A percentile compares a stretch with the other conserved stretches of the same genome.
These are phyloP conservation scores for Umbelopsis sp. DNA, from an alignment of 192 early-diverging fungal genomes.

Conservation along the genomic window DNA sequence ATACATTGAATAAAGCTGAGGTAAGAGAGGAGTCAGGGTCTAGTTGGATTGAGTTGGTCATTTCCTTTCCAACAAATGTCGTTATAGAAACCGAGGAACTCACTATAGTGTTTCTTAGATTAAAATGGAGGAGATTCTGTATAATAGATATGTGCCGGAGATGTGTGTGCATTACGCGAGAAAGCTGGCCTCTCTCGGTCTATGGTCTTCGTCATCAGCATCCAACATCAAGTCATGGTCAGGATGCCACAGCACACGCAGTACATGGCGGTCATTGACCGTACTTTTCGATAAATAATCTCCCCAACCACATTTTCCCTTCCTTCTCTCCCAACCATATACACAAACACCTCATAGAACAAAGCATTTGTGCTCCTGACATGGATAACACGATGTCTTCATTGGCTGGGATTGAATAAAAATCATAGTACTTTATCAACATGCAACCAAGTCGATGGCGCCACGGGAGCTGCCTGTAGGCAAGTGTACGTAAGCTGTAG, in stretches of 20 bases:
- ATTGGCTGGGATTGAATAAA: too few species aligned
- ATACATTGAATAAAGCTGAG: slow-evolving; percentile 33
- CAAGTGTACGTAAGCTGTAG: too few species aligned
- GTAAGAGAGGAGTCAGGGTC: slow-evolving; percentile 20
- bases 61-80: too few species aligned
- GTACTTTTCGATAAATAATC: neutral
- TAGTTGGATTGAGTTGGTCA: too few species aligned
- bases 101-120: slow-evolving; percentile 28
- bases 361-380: too few species aligned
- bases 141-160: slow-evolving; percentile 50
- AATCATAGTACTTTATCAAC: too few species aligned
- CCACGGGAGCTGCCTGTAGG: too few species aligned
- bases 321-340: neutral
- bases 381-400: too few species aligned
- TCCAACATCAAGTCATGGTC: neutral
- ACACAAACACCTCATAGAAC: neutral
- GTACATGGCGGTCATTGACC: neutral
- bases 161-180: slow-evolving; percentile 49
- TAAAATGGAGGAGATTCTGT: slow-evolving; percentile 43
- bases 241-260: neutral
- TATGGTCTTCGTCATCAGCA: slow-evolving; percentile 27
- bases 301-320: neutral
- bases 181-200: slow-evolving; percentile 40
- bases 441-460: too few species aligned
- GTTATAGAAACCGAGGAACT: too few species aligned